Percentiles rank a stretch among this genome's conserved stretches.
Evolutionary conservation across 2,329 filamentous ascomycete genomes (phyloP).

Genomic region (Mycosphaerella sp.): DNA sequence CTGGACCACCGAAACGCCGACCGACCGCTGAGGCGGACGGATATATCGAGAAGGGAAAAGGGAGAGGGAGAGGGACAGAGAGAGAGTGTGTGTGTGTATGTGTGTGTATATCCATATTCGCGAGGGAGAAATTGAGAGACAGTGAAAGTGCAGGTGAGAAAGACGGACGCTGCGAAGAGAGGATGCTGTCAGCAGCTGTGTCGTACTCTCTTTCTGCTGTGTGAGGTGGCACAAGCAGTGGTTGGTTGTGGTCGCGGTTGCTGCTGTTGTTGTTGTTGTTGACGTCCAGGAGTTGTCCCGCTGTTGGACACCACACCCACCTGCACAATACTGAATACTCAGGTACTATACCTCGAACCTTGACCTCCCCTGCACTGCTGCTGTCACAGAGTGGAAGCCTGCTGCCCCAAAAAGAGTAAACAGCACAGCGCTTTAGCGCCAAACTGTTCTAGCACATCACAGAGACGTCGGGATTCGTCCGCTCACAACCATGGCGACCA

Average conservation of each 20-base stretch:
- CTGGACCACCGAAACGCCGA: too few species aligned
- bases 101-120: too few species aligned
- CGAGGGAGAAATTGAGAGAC: neutral
- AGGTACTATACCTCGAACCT: too few species aligned
- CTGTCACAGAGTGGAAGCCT: neutral
- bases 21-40: too few species aligned
- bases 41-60: neutral
- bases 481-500: slow-evolving; percentile 3
- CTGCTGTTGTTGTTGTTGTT: slow-evolving; percentile 1
- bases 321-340: too few species aligned
- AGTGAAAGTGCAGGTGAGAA: neutral
- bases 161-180: neutral
- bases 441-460: neutral
- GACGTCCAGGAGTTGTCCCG: too few species aligned
- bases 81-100: neutral
- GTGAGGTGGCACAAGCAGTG: neutral
- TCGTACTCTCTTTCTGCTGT: neutral
- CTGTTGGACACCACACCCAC: too few species aligned
- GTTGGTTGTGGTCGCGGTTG: neutral
- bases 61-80: neutral
- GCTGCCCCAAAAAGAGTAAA: neutral
- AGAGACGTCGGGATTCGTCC: neutral
- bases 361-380: neutral
- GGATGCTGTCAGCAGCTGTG: neutral
- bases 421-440: neutral